phyloP scores from a whole-genome alignment of 2,329 filamentous ascomycete species.

The Colletotrichum lindemuthianum region DNA sequence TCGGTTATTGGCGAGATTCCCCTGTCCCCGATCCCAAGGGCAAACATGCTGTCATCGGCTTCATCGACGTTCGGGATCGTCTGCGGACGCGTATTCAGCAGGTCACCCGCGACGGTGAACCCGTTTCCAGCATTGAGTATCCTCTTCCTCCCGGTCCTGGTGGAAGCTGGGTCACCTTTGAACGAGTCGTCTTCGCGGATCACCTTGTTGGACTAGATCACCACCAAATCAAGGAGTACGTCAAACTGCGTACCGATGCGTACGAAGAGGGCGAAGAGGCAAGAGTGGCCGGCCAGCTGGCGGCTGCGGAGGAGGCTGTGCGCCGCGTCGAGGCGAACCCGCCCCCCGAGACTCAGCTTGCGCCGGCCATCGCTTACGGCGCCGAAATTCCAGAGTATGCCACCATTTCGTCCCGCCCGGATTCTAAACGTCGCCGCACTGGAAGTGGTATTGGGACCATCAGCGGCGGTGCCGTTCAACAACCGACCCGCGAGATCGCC shows the following conservation, averaged over 20 bases:
- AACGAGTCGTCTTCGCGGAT: constrained; percentile 66
- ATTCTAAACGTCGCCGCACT: constrained; percentile 60
- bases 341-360: constrained; percentile 52
- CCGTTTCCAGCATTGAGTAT: constrained; percentile 49
- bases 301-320: constrained; percentile 59
- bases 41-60: constrained; percentile 70
- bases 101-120: constrained; percentile 58
- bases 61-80: constrained; percentile 69
- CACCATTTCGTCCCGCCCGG: constrained; percentile 44
- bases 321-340: constrained; percentile 55
- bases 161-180: constrained; percentile 73
- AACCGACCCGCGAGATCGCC: constrained; percentile 12
- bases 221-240: constrained; percentile 70
- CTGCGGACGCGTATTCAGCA: constrained; percentile 68
- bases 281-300: constrained; percentile 49
- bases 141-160: constrained; percentile 67
- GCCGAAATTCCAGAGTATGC: constrained; percentile 57
- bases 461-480: constrained; percentile 40
- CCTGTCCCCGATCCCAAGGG: constrained; percentile 56
- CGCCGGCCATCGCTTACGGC: constrained; percentile 62
- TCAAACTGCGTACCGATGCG: constrained; percentile 60
- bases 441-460: constrained; percentile 49
- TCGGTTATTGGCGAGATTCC: constrained; percentile 72
- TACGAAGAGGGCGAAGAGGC: constrained; percentile 51
- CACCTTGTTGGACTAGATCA: constrained; percentile 67